A percentile compares a stretch with the other conserved stretches of the same genome.
phyloP scores from a whole-genome alignment of 352 stramenopile species.

The Phytopythium litorale region DNA sequence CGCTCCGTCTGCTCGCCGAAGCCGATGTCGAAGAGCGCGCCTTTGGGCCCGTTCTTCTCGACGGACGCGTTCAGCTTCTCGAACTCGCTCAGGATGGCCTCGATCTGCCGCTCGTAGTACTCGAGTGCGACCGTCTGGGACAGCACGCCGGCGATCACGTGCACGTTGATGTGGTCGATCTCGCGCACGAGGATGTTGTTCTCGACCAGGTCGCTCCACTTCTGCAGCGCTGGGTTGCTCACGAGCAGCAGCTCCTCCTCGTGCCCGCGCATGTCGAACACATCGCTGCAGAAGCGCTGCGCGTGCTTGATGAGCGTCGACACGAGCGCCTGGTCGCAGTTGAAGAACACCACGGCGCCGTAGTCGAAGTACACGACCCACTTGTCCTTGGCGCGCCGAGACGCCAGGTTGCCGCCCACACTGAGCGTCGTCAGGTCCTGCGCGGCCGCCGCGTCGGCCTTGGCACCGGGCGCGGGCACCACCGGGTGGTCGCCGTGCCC shows the following conservation, averaged over 20 bases:
- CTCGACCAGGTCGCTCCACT: conserved; percentile 79
- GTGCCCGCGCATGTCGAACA: conserved; percentile 75
- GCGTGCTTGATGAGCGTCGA: conserved; percentile 74
- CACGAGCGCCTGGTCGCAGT: conserved; percentile 79
- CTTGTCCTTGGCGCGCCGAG: conserved; percentile 83
- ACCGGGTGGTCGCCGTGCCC: conserved; percentile 27
- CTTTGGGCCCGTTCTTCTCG: conserved; percentile 68
- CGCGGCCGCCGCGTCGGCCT: not conserved
- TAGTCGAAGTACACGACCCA: conserved; percentile 93
- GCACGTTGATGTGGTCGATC: conserved; percentile 82
- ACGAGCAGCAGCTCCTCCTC: conserved; percentile 78
- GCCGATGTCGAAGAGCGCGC: conserved; percentile 58
- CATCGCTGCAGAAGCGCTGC: conserved; percentile 69
- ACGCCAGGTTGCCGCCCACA: conserved; percentile 53
- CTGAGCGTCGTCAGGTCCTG: conserved; percentile 41
- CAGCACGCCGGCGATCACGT: conserved; percentile 95
- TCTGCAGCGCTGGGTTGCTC: conserved; percentile 58
- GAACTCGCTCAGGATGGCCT: conserved; percentile 94
- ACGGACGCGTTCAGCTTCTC: conserved; percentile 90
- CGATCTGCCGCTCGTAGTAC: conserved; percentile 94
- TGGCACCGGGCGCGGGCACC: conserved; percentile 10
- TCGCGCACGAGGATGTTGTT: conserved; percentile 81
- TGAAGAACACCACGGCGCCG: conserved; percentile 91
- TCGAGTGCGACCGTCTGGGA: conserved; percentile 95
- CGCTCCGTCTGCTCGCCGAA: conserved; percentile 50